Percentiles rank a stretch among this genome's conserved stretches.
Conservation (phyloP, 2,329 filamentous ascomycete species). For the Sporothrix inflata region DNA sequence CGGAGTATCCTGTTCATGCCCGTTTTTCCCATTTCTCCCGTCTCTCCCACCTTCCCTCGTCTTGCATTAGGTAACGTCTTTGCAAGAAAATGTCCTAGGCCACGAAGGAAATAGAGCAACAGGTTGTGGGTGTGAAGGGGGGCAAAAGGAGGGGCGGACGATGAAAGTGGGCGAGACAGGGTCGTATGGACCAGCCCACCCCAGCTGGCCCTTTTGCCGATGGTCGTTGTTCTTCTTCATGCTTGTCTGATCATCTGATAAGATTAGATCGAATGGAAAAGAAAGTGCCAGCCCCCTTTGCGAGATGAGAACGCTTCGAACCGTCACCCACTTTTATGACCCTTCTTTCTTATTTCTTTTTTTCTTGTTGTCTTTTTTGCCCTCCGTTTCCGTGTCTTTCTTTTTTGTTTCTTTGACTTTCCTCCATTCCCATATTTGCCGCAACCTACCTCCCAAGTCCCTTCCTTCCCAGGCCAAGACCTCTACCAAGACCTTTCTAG, state of each 20-base stretch:
- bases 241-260: conserved; percentile 35
- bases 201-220: neutral
- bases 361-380: neutral
- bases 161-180: neutral
- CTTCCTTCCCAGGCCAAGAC: neutral
- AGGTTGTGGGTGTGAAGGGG: neutral
- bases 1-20: neutral
- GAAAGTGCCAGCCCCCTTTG: neutral
- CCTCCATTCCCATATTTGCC: neutral
- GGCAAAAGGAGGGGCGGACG: conserved; percentile 3
- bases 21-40: neutral
- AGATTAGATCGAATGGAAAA: conserved; percentile 30
- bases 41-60: neutral
- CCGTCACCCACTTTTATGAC: neutral
- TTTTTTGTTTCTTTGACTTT: neutral
- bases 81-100: neutral
- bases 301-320: neutral
- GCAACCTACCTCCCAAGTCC: neutral
- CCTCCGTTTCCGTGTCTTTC: neutral
- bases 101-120: neutral
- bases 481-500: neutral
- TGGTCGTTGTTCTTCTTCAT: neutral
- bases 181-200: conserved; percentile 1
- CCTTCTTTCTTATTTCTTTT: neutral
- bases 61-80: neutral